Evolutionary conservation across 2,329 filamentous ascomycete genomes (phyloP).

Genomic region (Diaporthe caulivora): DNA sequence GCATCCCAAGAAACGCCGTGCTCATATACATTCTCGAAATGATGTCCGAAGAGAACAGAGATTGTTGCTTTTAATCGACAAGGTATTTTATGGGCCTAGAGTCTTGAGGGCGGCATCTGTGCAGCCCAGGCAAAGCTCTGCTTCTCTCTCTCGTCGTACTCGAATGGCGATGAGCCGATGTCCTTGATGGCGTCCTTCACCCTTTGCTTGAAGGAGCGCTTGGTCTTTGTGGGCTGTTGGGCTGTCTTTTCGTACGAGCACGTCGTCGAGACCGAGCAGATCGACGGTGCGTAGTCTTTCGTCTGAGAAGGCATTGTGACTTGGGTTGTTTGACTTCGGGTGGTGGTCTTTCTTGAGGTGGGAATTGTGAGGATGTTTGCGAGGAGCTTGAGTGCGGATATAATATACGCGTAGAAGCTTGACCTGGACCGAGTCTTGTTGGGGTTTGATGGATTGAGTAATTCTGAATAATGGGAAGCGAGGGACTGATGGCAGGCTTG

Average conservation of each 20-base stretch:
- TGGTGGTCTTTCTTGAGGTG: neutral
- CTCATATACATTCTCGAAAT: neutral
- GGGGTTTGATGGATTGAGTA: neutral
- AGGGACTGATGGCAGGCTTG: neutral
- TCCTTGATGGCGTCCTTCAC: conserved; percentile 39
- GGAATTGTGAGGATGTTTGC: neutral
- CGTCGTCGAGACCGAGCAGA: conserved; percentile 48
- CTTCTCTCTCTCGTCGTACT: conserved; percentile 32
- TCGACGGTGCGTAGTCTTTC: conserved; percentile 48
- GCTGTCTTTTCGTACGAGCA: conserved; percentile 48
- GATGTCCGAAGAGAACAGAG: neutral
- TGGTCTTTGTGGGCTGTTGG: conserved; percentile 29
- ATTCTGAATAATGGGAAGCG: conserved; percentile 13
- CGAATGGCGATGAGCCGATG: conserved; percentile 37
- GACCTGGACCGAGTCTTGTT: neutral
- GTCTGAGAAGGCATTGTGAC: conserved; percentile 41
- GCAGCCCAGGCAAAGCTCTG: conserved; percentile 21
- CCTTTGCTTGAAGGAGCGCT: conserved; percentile 34
- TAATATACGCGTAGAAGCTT: conserved; percentile 6
- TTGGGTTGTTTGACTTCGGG: neutral
- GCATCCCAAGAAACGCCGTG: conserved; percentile 4
- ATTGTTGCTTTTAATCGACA: neutral
- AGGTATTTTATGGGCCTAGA: neutral
- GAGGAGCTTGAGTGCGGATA: neutral
- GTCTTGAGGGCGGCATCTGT: conserved; percentile 31